Conservation (phyloP, 164 flowering plant species). For the Dillenia suffruticosa region DNA sequence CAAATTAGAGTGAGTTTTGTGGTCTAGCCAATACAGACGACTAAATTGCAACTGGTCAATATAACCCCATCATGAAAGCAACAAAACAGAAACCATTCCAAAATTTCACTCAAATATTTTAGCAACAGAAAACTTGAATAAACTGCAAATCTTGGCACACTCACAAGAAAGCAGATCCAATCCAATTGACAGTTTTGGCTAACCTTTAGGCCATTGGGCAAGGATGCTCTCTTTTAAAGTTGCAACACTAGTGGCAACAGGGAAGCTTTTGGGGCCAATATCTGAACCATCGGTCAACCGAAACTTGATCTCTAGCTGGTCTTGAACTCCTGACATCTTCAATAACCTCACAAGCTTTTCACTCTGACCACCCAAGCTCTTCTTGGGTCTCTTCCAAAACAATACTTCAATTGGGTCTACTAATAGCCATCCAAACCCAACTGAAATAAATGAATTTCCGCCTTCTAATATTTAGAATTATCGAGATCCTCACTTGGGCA, state of each 20-base stretch:
- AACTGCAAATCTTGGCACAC: background rate
- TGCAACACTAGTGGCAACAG: slow-evolving; percentile 66
- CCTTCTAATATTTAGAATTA: slow-evolving; percentile 2
- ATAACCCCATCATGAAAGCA: no score
- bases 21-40: no score
- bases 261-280: slow-evolving; percentile 72
- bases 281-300: slow-evolving; percentile 78
- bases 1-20: no score
- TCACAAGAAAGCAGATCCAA: background rate
- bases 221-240: slow-evolving; percentile 74
- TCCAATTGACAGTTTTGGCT: slow-evolving; percentile 4
- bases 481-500: background rate
- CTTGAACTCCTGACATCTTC: slow-evolving; percentile 64
- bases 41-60: no score
- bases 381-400: slow-evolving; percentile 9
- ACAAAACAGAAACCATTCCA: no score
- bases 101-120: background rate
- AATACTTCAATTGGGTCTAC: background rate
- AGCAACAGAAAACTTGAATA: background rate
- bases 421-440: background rate
- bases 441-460: background rate
- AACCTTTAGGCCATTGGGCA: slow-evolving; percentile 94
- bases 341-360: slow-evolving; percentile 5
- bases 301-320: slow-evolving; percentile 79
- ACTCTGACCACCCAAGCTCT: slow-evolving; percentile 18